Evolutionary conservation across 1,284 basidiomycete genomes (phyloP).

Genomic region (Albatrellus sp.): DNA sequence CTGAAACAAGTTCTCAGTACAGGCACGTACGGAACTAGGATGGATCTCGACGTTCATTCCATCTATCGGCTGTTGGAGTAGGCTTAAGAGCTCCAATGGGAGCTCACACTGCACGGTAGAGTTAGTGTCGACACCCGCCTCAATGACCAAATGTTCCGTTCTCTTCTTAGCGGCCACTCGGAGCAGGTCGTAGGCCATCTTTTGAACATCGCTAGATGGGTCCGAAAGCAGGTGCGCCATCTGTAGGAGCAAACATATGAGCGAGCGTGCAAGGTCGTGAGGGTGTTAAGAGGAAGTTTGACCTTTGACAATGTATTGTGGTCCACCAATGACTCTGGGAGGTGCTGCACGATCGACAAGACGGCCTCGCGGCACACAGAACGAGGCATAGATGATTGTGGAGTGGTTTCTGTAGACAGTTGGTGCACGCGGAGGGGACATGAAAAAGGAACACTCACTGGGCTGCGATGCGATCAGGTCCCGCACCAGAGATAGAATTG

Average conservation of each 20-base stretch:
- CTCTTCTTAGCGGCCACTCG: conserved; percentile 49
- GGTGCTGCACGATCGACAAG: conserved; percentile 53
- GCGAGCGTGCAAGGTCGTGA: background rate
- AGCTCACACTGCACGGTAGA: conserved; percentile 37
- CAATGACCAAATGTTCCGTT: conserved; percentile 74
- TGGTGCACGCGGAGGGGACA: background rate
- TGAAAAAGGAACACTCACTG: conserved; percentile 25
- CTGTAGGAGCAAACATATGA: conserved; percentile 21
- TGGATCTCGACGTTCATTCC: conserved; percentile 26
- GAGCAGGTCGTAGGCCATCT: conserved; percentile 60
- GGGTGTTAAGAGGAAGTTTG: conserved; percentile 1
- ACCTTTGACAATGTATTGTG: conserved; percentile 56
- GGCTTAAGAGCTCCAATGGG: conserved; percentile 52
- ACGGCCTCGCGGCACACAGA: conserved; percentile 56
- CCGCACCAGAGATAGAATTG: conserved; percentile 43
- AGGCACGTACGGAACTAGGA: conserved; percentile 22
- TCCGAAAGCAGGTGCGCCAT: conserved; percentile 69
- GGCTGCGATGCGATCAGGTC: conserved; percentile 41
- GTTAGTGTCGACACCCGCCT: conserved; percentile 67
- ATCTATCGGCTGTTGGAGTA: conserved; percentile 39
- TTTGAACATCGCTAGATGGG: conserved; percentile 52
- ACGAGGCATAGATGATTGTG: conserved; percentile 40
- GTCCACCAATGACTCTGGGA: conserved; percentile 54
- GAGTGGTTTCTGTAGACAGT: conserved; percentile 19
- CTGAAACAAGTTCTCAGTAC: background rate